Evolutionary conservation across 163 green algal genomes (phyloP), one percentile per base, ranked within the genome.

Genomic region (Picocystis sp.): DNA sequence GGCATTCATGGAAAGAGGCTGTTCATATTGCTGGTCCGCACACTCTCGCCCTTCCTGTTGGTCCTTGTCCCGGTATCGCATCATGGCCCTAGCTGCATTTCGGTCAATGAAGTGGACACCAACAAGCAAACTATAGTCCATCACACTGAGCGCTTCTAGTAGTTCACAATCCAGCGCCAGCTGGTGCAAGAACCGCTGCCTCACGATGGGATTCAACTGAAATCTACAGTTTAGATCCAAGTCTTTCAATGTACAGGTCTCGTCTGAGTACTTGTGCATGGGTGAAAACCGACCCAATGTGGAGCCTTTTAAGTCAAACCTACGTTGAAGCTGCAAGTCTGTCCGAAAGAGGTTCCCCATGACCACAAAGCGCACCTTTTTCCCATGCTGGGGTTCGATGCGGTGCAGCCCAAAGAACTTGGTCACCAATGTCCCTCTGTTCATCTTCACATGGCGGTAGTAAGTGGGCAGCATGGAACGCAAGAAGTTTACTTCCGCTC

Each of bases 121-220:
- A 57, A 98, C 66, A 46, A 98, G 82, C 65, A 98, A 74, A 1
- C 64, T 84, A 75, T 98, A 98, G 71, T 98, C 90, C 79, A 98
- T 97, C 24, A 96, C 69, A 50, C 77, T 52, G 49, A 78, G 45
- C 29, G 46, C 17, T 64, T 89, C 62, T 41, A 96, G 61, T 42
- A 97, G 74, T 0, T 35, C 49, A 25, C 66, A 71, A 66, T 97
- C 88, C 0, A 55, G 43, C 5, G 25, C 29, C 13, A 97, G 53
- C 73, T 92, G 78, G 5, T 55, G 25, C 64, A 81, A 53, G 17
- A 80, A 52, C 11, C 44, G 42, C 1, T 22, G 47, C 3, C 29
- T 38, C 29, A 38, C 29, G 8, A 38, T 38, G 29, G 29, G 29
- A 8, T 38, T 38, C 8, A 38, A 8, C 29, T 71, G 29, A 57